A percentile compares a stretch with the other conserved stretches of the same genome.
phyloP scores from a whole-genome alignment of 306 rosid species.

The Cucurbita ficifolia region DNA sequence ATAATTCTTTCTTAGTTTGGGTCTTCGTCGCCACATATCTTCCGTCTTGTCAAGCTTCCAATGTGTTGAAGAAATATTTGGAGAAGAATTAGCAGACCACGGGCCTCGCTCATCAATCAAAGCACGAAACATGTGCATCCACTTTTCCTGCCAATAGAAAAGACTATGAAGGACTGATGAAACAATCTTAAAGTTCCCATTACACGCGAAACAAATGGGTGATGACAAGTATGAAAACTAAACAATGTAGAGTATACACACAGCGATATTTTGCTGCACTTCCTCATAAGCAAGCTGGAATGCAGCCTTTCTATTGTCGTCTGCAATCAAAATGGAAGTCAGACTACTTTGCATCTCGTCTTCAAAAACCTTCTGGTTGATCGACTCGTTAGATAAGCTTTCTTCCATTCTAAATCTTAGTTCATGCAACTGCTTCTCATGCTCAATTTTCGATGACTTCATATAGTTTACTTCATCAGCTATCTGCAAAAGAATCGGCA shows the following conservation, averaged over 20 bases:
- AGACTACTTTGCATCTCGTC: conserved; percentile 62
- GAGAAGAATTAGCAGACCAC: conserved; percentile 85
- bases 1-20: conserved; percentile 69
- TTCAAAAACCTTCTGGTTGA: conserved; percentile 52
- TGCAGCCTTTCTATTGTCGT: conserved; percentile 71
- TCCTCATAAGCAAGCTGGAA: conserved; percentile 77
- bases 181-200: not conserved
- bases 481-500: conserved; percentile 34
- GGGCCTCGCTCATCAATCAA: conserved; percentile 98
- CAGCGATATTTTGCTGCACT: conserved; percentile 82
- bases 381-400: conserved; percentile 41
- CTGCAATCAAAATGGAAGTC: conserved; percentile 51
- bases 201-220: not conserved
- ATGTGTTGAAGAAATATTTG: conserved; percentile 46
- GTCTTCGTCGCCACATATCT: conserved; percentile 81
- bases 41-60: conserved; percentile 98
- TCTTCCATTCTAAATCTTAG: conserved; percentile 58
- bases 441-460: conserved; percentile 48
- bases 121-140: conserved; percentile 94
- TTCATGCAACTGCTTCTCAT: conserved; percentile 62
- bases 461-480: conserved; percentile 68
- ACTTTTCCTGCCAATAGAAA: conserved; percentile 63
- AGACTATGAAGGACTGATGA: conserved; percentile 6
- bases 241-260: conserved; percentile 26
- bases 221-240: conserved; percentile 1